These are phyloP conservation scores for Arxiozyma heterogenica DNA, from an alignment of 1,139 yeast species.

Conservation along the genomic window DNA sequence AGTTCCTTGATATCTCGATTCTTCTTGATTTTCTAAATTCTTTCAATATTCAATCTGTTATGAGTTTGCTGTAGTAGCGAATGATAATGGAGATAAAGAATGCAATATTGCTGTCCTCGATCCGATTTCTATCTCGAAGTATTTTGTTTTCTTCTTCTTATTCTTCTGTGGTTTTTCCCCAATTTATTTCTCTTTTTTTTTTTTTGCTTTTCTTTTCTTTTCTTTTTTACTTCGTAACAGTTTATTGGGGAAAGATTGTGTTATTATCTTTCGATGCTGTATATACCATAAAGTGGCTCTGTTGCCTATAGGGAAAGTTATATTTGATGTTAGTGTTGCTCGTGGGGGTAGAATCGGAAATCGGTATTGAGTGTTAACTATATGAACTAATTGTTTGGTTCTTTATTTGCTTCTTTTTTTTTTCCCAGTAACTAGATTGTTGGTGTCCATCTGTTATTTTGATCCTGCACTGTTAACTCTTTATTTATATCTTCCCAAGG, in stretches of 20 bases:
- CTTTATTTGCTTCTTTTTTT: background rate
- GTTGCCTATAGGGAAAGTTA: background rate
- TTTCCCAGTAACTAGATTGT: background rate
- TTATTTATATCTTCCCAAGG: slow-evolving; percentile 23
- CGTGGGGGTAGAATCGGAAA: background rate
- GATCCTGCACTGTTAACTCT: background rate
- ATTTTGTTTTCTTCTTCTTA: background rate
- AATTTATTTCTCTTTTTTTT: background rate
- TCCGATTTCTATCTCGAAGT: background rate
- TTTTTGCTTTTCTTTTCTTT: too few relatives aligned
- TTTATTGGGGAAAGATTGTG: background rate
- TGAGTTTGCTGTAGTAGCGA: background rate
- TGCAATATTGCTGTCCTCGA: background rate
- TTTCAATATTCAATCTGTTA: background rate
- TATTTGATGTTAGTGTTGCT: too few relatives aligned
- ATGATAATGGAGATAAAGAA: background rate
- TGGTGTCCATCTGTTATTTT: background rate
- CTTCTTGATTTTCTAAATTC: background rate
- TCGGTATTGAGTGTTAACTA: background rate
- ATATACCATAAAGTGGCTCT: background rate
- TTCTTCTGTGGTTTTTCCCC: background rate
- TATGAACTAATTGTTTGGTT: too few relatives aligned
- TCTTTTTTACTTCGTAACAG: too few relatives aligned
- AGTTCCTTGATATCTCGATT: background rate
- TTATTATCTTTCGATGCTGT: too few relatives aligned